Evolutionary conservation across 495 filamentous ascomycete genomes (phyloP).

Genomic region (Parathielavia appendiculata): DNA sequence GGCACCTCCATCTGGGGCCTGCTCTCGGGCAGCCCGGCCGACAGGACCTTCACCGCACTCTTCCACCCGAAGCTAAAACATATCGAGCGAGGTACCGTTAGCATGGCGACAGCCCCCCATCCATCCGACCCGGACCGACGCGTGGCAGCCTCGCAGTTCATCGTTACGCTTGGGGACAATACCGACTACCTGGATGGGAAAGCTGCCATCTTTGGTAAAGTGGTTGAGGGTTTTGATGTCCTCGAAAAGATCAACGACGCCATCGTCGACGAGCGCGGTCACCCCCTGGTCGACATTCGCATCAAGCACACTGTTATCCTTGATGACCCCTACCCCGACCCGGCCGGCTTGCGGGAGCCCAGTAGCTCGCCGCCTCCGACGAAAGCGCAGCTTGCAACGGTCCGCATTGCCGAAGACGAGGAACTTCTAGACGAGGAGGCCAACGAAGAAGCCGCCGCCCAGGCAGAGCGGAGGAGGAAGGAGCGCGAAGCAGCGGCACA

Average conservation of each 20-base stretch:
- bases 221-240: constrained; percentile 88
- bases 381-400: constrained; percentile 80
- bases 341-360: constrained; percentile 66
- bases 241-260: constrained; percentile 89
- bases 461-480: constrained; percentile 70
- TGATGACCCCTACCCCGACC: constrained; percentile 84
- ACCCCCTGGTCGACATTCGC: constrained; percentile 83
- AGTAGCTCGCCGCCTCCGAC: constrained; percentile 75
- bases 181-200: constrained; percentile 87
- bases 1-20: constrained; percentile 88
- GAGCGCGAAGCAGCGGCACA: constrained; percentile 93
- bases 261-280: constrained; percentile 76
- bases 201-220: constrained; percentile 88
- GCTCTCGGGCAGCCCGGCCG: constrained; percentile 58
- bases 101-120: constrained; percentile 83
- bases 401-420: constrained; percentile 87
- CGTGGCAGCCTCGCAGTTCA: constrained; percentile 80
- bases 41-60: constrained; percentile 75
- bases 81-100: constrained; percentile 79
- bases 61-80: constrained; percentile 83
- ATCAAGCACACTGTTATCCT: constrained; percentile 86
- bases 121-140: constrained; percentile 73
- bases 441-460: constrained; percentile 71
- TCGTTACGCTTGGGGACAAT: constrained; percentile 81
- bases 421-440: constrained; percentile 56